phyloP scores from a whole-genome alignment of 768 basidiomycete species.

The Dictyophora rubrovolvata region DNA sequence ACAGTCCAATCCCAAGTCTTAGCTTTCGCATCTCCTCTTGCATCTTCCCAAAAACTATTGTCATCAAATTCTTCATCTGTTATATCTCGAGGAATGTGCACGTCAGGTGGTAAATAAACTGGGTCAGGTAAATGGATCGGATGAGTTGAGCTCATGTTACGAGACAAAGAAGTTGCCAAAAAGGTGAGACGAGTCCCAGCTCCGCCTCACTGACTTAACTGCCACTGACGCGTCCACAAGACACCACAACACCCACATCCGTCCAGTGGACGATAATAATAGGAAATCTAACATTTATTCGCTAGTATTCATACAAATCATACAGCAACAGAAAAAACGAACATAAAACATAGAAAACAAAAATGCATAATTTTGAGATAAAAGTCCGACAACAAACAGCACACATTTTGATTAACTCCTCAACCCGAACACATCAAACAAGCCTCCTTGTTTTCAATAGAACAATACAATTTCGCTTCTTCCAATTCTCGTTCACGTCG shows the following conservation, averaged over 20 bases:
- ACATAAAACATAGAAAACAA: too few species aligned
- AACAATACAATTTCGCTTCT: slow-evolving; percentile 73
- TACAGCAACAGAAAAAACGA: too few species aligned
- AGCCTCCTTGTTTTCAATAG: slow-evolving; percentile 88
- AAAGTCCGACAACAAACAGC: background rate
- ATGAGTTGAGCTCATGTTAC: background rate
- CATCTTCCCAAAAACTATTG: slow-evolving; percentile 3
- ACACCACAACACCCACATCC: too few species aligned
- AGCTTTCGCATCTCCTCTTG: slow-evolving; percentile 3
- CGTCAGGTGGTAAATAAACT: slow-evolving; percentile 2
- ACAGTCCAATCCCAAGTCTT: background rate
- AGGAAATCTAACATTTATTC: too few species aligned
- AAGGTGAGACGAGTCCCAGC: background rate
- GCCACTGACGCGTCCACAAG: too few species aligned
- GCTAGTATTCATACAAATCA: too few species aligned
- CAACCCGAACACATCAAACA: slow-evolving; percentile 77
- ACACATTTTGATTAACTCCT: background rate
- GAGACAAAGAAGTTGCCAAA: background rate
- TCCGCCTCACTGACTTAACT: background rate
- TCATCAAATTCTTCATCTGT: slow-evolving; percentile 5
- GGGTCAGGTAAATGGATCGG: slow-evolving; percentile 3
- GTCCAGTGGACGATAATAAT: too few species aligned
- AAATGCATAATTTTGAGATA: background rate
- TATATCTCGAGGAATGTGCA: background rate
- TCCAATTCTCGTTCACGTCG: slow-evolving; percentile 67